Evolutionary conservation across 352 stramenopile species (phyloP).

Genomic region (Aphanomyces cochlioides): DNA sequence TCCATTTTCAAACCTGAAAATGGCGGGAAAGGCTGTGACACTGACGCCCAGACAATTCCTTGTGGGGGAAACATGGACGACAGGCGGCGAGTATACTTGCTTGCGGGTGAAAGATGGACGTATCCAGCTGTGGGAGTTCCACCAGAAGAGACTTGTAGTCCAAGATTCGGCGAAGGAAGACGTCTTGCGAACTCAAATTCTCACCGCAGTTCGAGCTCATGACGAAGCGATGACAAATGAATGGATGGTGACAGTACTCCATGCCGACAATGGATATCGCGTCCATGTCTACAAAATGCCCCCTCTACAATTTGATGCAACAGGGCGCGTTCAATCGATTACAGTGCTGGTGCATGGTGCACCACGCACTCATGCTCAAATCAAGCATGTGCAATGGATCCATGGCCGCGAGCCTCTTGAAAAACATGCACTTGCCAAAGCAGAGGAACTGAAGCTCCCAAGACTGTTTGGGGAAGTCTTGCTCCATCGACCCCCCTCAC

Average conservation of each 20-base stretch:
- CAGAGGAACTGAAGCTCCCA: constrained; percentile 19
- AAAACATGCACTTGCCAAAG: constrained; percentile 34
- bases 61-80: not conserved
- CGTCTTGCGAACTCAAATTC: not conserved
- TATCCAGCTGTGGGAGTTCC: constrained; percentile 23
- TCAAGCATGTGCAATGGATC: constrained; percentile 78
- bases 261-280: constrained; percentile 39
- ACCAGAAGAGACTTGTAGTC: constrained; percentile 9
- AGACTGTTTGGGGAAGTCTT: constrained; percentile 55
- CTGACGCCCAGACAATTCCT: constrained; percentile 22
- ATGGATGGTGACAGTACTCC: constrained; percentile 63
- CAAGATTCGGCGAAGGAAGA: not conserved
- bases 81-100: constrained; percentile 24
- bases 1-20: too few species aligned
- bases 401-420: constrained; percentile 50
- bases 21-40: too few species aligned
- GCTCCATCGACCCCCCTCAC: constrained; percentile 35
- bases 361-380: constrained; percentile 42
- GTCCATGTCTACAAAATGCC: constrained; percentile 60
- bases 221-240: not conserved
- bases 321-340: constrained; percentile 22
- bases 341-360: constrained; percentile 53
- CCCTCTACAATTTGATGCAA: constrained; percentile 28
- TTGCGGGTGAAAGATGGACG: constrained; percentile 5
- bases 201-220: not conserved